These are phyloP conservation scores for Penicillium flavigenum DNA, from an alignment of 495 filamentous ascomycete species.

Conservation along the genomic window DNA sequence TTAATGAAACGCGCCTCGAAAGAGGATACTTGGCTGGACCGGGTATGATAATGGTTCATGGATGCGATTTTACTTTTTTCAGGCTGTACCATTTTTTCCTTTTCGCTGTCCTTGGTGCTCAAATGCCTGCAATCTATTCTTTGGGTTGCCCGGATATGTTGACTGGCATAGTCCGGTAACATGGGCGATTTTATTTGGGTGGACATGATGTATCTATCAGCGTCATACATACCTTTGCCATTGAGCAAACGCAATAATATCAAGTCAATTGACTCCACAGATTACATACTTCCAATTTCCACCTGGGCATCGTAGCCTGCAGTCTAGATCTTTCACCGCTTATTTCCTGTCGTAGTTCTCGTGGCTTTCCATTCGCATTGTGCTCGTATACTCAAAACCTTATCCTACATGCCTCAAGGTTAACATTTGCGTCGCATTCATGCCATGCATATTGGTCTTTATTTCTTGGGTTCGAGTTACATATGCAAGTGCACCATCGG, in stretches of 20 bases:
- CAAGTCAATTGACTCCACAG: neutral
- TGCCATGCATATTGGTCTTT: neutral
- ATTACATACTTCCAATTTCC: neutral
- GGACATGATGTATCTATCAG: slow-evolving; percentile 7
- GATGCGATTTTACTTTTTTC: slow-evolving; percentile 9
- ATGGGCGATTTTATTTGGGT: neutral
- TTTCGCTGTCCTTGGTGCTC: neutral
- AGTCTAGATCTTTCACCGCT: neutral
- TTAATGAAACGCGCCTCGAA: slow-evolving; percentile 24
- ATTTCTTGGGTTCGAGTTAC: neutral
- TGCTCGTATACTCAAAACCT: neutral
- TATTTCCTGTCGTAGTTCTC: neutral
- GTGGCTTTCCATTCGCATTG: neutral
- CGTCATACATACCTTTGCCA: slow-evolving; percentile 2
- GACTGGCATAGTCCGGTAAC: neutral
- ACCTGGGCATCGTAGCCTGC: neutral
- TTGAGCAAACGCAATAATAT: slow-evolving; percentile 1
- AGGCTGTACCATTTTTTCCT: slow-evolving; percentile 21
- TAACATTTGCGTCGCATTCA: neutral
- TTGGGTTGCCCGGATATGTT: neutral
- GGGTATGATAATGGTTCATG: slow-evolving; percentile 21
- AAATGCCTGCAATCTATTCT: neutral
- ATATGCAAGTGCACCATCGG: neutral
- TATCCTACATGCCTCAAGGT: neutral
- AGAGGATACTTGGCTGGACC: slow-evolving; percentile 30